Conservation (phyloP, 2,329 filamentous ascomycete species). For the Paracamarosporium sp. region DNA sequence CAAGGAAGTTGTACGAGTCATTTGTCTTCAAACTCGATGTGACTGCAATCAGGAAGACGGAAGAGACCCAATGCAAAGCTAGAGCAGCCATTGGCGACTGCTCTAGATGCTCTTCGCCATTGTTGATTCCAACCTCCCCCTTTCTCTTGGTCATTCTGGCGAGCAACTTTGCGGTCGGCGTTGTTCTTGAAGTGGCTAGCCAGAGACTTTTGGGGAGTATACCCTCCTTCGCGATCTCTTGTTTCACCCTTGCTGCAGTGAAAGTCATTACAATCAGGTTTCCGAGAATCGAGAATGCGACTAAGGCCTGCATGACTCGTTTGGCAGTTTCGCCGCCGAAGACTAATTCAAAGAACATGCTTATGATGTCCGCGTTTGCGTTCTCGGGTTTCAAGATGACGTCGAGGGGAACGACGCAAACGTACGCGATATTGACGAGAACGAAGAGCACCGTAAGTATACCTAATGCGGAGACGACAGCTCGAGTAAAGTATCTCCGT, state of each 20-base stretch:
- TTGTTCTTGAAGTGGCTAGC: slow-evolving; percentile 8
- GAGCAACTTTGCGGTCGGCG: slow-evolving; percentile 8
- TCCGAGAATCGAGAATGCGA: slow-evolving; percentile 56
- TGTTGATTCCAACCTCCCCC: background rate
- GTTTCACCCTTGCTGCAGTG: slow-evolving; percentile 62
- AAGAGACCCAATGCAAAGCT: slow-evolving; percentile 14
- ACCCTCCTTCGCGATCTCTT: slow-evolving; percentile 62
- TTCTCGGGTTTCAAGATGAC: background rate
- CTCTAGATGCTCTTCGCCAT: slow-evolving; percentile 6
- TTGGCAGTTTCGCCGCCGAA: slow-evolving; percentile 30
- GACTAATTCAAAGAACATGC: slow-evolving; percentile 23
- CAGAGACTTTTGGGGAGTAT: slow-evolving; percentile 13
- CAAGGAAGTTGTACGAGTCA: slow-evolving; percentile 13
- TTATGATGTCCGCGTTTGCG: slow-evolving; percentile 9
- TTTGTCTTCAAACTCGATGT: slow-evolving; percentile 9
- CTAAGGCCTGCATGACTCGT: slow-evolving; percentile 45
- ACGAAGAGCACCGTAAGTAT: slow-evolving; percentile 44
- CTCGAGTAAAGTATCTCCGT: slow-evolving; percentile 12
- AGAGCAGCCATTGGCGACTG: slow-evolving; percentile 17
- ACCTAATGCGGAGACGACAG: slow-evolving; percentile 5
- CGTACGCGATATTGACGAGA: slow-evolving; percentile 52
- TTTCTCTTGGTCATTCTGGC: background rate
- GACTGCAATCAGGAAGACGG: slow-evolving; percentile 14
- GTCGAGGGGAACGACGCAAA: slow-evolving; percentile 43
- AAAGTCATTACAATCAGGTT: slow-evolving; percentile 67